Percentiles rank a stretch among this genome's conserved stretches.
phyloP scores from a whole-genome alignment of 2,329 filamentous ascomycete genomes.

The Chalaropsis ovoidea region DNA sequence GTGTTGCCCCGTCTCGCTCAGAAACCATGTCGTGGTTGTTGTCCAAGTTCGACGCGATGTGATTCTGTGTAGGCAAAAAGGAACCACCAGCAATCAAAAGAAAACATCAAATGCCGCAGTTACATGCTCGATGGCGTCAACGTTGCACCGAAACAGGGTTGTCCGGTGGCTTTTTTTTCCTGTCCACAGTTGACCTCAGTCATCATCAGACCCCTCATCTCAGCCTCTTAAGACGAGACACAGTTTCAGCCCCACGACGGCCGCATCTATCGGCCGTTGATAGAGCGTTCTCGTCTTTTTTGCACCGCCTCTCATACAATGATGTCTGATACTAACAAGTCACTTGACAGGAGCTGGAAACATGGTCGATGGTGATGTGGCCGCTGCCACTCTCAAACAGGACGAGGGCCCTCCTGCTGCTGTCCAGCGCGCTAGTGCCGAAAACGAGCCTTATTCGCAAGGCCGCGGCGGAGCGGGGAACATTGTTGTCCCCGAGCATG shows the following conservation, averaged over 20 bases:
- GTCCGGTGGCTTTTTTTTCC: not conserved
- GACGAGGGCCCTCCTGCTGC: slow-evolving; percentile 44
- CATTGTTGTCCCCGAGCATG: slow-evolving; percentile 35
- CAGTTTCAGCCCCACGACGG: not conserved
- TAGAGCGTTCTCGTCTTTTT: not conserved
- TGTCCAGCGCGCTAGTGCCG: slow-evolving; percentile 41
- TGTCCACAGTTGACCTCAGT: not conserved
- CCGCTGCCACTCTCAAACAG: slow-evolving; percentile 38
- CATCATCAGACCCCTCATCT: not conserved
- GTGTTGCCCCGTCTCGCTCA: not conserved
- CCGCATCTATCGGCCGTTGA: not conserved
- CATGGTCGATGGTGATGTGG: slow-evolving; percentile 42
- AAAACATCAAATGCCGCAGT: not conserved
- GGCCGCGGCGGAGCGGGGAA: slow-evolving; percentile 54
- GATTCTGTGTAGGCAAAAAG: not conserved
- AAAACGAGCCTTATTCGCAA: slow-evolving; percentile 42
- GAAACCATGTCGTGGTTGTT: not conserved
- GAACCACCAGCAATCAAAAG: not conserved
- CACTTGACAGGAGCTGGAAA: slow-evolving; percentile 45
- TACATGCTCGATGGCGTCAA: not conserved
- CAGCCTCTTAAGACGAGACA: not conserved
- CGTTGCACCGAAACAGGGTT: slow-evolving; percentile 18
- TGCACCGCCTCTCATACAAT: not conserved
- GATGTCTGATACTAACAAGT: slow-evolving; percentile 5
- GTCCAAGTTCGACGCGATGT: not conserved